Conservation (phyloP, 257 asterid genomes). For the Solanum sitiens region DNA sequence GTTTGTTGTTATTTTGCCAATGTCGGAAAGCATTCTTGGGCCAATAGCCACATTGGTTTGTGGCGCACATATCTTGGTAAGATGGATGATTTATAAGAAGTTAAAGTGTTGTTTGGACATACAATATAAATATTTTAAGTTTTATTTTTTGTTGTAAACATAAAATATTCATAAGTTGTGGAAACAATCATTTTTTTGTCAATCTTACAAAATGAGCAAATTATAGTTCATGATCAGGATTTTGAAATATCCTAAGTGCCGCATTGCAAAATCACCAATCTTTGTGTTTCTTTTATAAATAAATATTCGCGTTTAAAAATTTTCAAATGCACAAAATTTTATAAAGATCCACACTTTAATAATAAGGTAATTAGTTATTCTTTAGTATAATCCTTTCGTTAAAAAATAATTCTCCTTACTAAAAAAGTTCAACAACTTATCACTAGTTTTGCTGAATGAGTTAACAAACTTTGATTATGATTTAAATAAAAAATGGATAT, state of each 20-base stretch:
- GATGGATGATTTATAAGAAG: neutral
- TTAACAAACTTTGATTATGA: no score
- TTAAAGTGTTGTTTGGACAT: neutral
- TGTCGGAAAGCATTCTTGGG: neutral
- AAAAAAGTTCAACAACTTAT: neutral
- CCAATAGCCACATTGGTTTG: neutral
- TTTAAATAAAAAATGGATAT: neutral
- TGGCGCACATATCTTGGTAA: neutral
- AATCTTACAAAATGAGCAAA: neutral
- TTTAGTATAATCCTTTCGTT: neutral
- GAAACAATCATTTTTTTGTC: neutral
- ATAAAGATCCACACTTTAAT: neutral
- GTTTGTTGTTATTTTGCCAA: neutral
- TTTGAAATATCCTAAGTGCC: neutral
- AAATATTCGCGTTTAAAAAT: no score
- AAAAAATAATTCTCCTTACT: neutral
- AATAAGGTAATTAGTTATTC: no score
- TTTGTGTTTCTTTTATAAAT: neutral
- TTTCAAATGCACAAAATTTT: neutral
- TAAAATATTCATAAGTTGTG: no score
- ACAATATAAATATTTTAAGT: no score
- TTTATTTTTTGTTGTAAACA: no score
- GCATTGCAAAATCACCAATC: neutral
- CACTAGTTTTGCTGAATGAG: neutral
- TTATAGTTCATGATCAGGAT: neutral